Conservation (phyloP, 176 grass and related monocot genomes). For the Guadua angustifolia region DNA sequence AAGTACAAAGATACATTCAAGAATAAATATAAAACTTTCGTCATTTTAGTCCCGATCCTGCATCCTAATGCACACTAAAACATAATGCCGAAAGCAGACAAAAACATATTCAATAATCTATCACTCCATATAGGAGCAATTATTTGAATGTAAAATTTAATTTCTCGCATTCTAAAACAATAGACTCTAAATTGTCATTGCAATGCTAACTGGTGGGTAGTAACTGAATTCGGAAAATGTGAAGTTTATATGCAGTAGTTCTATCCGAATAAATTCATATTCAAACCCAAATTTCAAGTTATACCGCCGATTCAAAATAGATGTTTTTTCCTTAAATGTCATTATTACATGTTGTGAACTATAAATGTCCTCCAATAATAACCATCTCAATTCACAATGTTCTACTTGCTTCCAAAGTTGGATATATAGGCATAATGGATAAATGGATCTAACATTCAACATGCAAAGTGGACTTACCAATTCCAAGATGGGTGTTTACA, state of each 20-base stretch:
- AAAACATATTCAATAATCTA: background rate
- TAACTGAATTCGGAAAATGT: background rate
- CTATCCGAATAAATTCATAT: background rate
- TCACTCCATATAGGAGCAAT: background rate
- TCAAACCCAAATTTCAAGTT: slow-evolving; percentile 6
- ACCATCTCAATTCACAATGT: slow-evolving; percentile 1
- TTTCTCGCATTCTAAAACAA: background rate
- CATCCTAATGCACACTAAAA: background rate
- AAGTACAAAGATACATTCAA: background rate
- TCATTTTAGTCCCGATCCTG: background rate
- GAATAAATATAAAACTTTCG: background rate
- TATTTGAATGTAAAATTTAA: background rate
- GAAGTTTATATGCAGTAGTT: background rate
- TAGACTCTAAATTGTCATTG: background rate
- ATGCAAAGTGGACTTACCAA: too few species aligned
- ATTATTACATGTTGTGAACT: background rate
- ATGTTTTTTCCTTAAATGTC: background rate
- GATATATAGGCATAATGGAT: too few species aligned
- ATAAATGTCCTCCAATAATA: slow-evolving; percentile 11
- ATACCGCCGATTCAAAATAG: background rate
- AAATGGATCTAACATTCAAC: too few species aligned
- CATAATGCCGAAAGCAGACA: background rate
- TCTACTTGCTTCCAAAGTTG: slow-evolving; percentile 15
- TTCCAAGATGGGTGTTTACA: too few species aligned
- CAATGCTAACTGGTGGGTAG: background rate